These are phyloP conservation scores for Trichophyton rubrum DNA, from an alignment of 2,329 filamentous ascomycete genomes.

Conservation along the genomic window DNA sequence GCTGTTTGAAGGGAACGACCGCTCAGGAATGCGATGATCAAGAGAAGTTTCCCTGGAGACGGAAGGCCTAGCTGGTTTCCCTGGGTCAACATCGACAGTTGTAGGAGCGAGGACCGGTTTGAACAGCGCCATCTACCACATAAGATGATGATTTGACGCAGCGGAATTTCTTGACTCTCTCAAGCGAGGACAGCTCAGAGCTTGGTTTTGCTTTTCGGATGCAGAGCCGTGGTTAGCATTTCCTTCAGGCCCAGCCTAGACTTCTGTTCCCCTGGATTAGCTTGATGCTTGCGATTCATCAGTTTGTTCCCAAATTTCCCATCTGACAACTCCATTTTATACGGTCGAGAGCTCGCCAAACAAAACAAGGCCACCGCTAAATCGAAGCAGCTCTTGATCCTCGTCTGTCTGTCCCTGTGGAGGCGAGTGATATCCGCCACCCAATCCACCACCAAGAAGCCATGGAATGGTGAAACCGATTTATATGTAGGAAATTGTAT, in stretches of 20 bases:
- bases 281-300: background rate
- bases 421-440: background rate
- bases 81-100: too few species aligned
- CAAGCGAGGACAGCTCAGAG: too few species aligned
- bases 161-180: too few species aligned
- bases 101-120: too few species aligned
- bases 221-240: background rate
- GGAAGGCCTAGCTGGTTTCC: slow-evolving; percentile 4
- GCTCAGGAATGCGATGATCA: slow-evolving; percentile 17
- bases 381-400: background rate
- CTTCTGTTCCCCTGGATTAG: background rate
- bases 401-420: background rate
- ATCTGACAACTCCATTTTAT: background rate
- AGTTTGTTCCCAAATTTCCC: too few species aligned
- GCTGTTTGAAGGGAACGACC: slow-evolving; percentile 15
- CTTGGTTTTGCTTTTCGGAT: too few species aligned
- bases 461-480: background rate
- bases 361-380: background rate
- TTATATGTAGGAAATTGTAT: background rate
- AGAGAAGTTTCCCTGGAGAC: slow-evolving; percentile 13
- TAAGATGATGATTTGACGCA: background rate
- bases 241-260: background rate
- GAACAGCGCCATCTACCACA: background rate
- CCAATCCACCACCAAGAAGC: background rate
- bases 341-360: background rate